Base-by-base conservation (phyloP, 805 yeast species). In the Candida ficus region DNA sequence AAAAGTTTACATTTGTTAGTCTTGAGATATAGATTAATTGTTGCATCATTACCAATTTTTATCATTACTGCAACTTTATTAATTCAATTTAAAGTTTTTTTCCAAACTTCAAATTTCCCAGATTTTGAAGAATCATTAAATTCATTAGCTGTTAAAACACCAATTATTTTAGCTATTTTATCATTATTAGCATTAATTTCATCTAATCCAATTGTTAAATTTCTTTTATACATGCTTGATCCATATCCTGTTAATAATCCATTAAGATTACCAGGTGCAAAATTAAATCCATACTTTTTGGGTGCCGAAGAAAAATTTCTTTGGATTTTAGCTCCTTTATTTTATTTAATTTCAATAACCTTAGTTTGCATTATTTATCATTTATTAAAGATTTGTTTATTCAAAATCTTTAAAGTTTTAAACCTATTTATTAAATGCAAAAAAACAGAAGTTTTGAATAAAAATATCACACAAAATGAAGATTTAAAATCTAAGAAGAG, bases 1-100 rank as follows among this genome's bases (percentile, higher is more conserved):
- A 67, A 71, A 23, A 81, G 91, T 29, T 60, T 90, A 44, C 82
- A 80, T 42, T 68, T 83, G 47, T 61, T 90, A 35, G 81, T 85
- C 5, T 66, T 89, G 49, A 69, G 95, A 41, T 91, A 84, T 60
- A 71, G 99, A 53, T 70, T 91, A 12, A 77, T 85, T 2, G 64
- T 83, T 30, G 81, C 85, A 4, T 71, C 89, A 2, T 71, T 84
- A 39, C 89, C 95, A 4, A 66, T 82, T 1, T 75, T 78, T 29
- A 64, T 84, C 14, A 70, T 80, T 1, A 60, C 77, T 1, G 42
- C 76, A 14, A 72, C 75, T 0, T 48, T 83, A 33, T 51, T 74
- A 3, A 51, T 76, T 17, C 97, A 90, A 57, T 64, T 83, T 38
- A 51, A 52, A 27, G 49, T 53, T 16, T 81, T 69, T 52, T 55